Percentiles rank a stretch among this genome's conserved stretches.
These are phyloP conservation scores for Gracilaria gracilis DNA, from an alignment of 23 red algal genomes.

Conservation along the genomic window DNA sequence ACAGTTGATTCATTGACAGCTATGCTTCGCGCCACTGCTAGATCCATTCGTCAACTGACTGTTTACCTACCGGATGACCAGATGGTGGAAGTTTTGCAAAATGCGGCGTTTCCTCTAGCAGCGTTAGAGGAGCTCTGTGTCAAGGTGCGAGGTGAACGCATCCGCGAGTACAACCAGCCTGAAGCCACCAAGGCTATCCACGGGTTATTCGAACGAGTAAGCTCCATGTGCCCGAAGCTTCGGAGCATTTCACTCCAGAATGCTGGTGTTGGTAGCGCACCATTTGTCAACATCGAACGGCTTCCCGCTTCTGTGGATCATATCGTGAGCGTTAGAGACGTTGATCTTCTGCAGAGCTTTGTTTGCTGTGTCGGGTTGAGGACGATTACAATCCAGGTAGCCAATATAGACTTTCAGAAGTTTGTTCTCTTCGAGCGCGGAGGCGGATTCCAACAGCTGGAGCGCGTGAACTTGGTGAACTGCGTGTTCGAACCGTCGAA, in stretches of 20 bases:
- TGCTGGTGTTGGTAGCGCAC: too few relatives aligned
- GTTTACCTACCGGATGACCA: constrained; percentile 16
- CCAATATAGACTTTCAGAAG: constrained; percentile 16
- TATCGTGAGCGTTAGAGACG: neutral
- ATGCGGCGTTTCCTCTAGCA: neutral
- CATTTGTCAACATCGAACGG: neutral
- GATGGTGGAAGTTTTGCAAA: neutral
- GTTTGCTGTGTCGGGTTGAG: neutral
- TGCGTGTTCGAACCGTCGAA: neutral
- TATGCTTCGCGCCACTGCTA: neutral
- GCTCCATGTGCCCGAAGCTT: neutral
- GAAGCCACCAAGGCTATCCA: constrained; percentile 7
- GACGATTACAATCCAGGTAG: neutral
- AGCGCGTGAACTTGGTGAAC: constrained; percentile 13
- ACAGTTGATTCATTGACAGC: neutral
- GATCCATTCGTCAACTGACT: constrained; percentile 3
- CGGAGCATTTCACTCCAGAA: neutral
- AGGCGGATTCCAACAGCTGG: neutral
- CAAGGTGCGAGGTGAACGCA: neutral
- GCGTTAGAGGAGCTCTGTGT: constrained; percentile 11
- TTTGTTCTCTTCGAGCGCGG: constrained; percentile 4
- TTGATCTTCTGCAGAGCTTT: neutral
- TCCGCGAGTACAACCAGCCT: neutral
- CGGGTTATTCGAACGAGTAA: neutral
- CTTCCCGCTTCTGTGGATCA: constrained; percentile 13